Evolutionary conservation across 2,329 filamentous ascomycete species (phyloP).

Genomic region (Microsporum audouinii): DNA sequence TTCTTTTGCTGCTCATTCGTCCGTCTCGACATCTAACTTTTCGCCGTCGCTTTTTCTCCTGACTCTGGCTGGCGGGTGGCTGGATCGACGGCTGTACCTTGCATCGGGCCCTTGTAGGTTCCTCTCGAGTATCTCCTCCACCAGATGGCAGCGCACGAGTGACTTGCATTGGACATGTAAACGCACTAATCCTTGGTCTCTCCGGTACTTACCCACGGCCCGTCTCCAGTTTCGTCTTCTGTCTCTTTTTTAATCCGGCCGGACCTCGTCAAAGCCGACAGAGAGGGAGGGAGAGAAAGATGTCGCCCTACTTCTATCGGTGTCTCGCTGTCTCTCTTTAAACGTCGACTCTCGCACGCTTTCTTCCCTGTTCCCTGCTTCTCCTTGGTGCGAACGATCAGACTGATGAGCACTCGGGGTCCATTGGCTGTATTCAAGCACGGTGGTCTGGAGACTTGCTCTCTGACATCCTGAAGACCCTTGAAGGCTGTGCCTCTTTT

Average conservation of each 20-base stretch:
- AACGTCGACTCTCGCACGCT: not conserved
- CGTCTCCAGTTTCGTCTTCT: not conserved
- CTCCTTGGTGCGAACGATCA: not conserved
- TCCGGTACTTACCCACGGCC: not conserved
- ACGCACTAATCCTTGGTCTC: not conserved
- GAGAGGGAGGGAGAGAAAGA: not conserved
- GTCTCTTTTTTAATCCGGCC: not conserved
- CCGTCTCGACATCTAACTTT: not conserved
- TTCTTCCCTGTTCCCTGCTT: not conserved
- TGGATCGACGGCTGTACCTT: not conserved
- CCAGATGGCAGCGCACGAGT: not conserved
- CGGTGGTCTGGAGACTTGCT: not conserved
- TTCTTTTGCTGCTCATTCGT: not conserved
- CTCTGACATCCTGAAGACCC: not conserved
- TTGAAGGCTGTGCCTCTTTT: conserved; percentile 4
- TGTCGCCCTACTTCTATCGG: not conserved
- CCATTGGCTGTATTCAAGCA: not conserved
- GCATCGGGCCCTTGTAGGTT: not conserved
- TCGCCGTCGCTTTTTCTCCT: not conserved
- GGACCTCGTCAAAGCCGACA: not conserved
- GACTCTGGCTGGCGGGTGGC: not conserved
- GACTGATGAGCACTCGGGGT: not conserved
- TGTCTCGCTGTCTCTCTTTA: not conserved
- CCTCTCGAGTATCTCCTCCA: not conserved
- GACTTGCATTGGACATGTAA: not conserved